A percentile compares a stretch with the other conserved stretches of the same genome.
phyloP scores from a whole-genome alignment of 2,329 filamentous ascomycete genomes.

The Aspergillus sojae region DNA sequence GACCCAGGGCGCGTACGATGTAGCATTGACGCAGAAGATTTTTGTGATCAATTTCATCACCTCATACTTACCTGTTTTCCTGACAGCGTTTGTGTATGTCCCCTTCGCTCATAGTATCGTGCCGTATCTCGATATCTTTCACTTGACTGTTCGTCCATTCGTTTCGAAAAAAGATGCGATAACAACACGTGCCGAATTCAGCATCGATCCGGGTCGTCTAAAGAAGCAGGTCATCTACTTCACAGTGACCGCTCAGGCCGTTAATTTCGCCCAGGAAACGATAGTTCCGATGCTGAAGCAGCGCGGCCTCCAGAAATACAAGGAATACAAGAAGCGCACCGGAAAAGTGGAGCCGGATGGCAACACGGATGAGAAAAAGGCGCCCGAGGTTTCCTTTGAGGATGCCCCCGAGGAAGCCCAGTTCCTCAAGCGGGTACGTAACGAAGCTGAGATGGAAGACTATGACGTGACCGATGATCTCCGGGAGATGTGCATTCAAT shows the following conservation, averaged over 20 bases:
- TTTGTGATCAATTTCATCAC: slow-evolving; percentile 99
- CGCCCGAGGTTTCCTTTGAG: slow-evolving; percentile 47
- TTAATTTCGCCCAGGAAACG: slow-evolving; percentile 84
- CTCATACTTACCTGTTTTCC: slow-evolving; percentile 84
- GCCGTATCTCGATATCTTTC: slow-evolving; percentile 87
- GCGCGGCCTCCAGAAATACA: slow-evolving; percentile 73
- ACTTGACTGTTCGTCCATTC: slow-evolving; percentile 73
- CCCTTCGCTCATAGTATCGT: slow-evolving; percentile 86
- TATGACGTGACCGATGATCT: slow-evolving; percentile 93
- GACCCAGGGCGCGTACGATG: slow-evolving; percentile 79
- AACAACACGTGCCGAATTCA: slow-evolving; percentile 62
- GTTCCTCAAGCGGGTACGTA: slow-evolving; percentile 80
- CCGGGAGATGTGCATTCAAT: slow-evolving; percentile 91
- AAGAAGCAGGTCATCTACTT: slow-evolving; percentile 96
- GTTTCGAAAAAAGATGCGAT: slow-evolving; percentile 74
- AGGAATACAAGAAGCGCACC: slow-evolving; percentile 34
- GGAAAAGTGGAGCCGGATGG: slow-evolving; percentile 24
- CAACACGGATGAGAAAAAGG: slow-evolving; percentile 26
- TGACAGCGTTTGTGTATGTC: slow-evolving; percentile 93
- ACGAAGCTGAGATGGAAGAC: slow-evolving; percentile 79
- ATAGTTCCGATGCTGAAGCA: slow-evolving; percentile 85
- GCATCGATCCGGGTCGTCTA: slow-evolving; percentile 80
- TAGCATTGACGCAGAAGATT: slow-evolving; percentile 85
- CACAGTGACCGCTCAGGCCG: slow-evolving; percentile 90
- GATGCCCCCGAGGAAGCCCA: slow-evolving; percentile 78